Evolutionary conservation across 2,329 filamentous ascomycete genomes (phyloP), one percentile per base, ranked within the genome.

Genomic region (Amylocarpus encephaloides): DNA sequence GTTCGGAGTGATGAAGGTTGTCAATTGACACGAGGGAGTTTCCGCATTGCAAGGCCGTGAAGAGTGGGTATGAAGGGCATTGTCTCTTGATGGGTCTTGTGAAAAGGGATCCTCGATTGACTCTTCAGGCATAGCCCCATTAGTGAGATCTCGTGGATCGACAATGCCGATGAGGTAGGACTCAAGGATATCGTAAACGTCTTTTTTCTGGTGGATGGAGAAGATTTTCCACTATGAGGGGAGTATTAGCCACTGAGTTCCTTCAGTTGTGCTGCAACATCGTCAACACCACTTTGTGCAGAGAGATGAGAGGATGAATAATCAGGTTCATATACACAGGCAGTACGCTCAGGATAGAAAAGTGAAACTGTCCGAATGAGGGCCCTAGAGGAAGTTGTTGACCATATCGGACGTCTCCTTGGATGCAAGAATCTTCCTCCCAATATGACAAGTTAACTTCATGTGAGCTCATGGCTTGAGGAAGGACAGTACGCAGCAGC

Each of bases 181-280:
- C n/a, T 79, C 72, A 0, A 86, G 70, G 36, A 86, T 82, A 45
- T 84, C 79, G 52, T 76, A 74, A 5, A 86, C 80, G 52, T 86
- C 78, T 38, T 78, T 71, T 15, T 76, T 73, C 63, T 85, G 82
- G 69, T 86, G 83, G 51, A 86, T 85, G 42, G 75, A 73, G 62
- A 86, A 86, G 47, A 86, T 83, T 52, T 84, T 72, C 83, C 83
- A 86, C 66, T 85, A 86, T 11, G 16, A 36, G 34, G 12, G 3
- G 12, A 10, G 5, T 13, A 10, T 13, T 36, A 13, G 15, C 12
- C 10, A 36, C 12, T 13, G 12, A 10, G 4, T 36, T 16, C 12
- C 12, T 5, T 36, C 3, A 36, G 10, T 10, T 13, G 15, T 10
- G 10, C 12, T 10, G 4, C 7, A 26, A 26, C 22, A 26, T 7